Base-by-base conservation (phyloP, 2,329 filamentous ascomycete species). In the Colletotrichum nymphaeae region DNA sequence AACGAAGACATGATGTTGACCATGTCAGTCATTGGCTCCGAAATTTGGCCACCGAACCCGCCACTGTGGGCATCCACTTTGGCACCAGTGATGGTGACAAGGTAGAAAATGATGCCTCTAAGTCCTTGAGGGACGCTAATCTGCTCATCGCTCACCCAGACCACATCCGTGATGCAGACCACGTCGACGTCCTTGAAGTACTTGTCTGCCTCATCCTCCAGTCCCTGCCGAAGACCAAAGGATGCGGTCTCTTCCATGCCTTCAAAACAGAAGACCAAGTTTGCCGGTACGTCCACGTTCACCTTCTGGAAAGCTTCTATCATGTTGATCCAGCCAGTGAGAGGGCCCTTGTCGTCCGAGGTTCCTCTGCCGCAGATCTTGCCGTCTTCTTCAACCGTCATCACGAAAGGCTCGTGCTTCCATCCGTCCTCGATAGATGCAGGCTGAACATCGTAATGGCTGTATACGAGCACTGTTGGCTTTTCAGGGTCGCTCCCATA, bases 171-270 rank as follows among this genome's bases (percentile, higher is more conserved):
- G 81, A 99, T 99, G 86, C 97, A 99, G 74, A 98, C 94, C 6
- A 95, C 97, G 77, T 99, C 97, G 46, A 95, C 92, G 79, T 98
- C 95, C 80, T 94, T 94, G 87, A 99, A 99, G 88, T 92, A 98
- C 79, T 94, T 93, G 86, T 97, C 94, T 77, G 93, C 95, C 86
- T 99, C 97, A 59, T 90, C 92, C 77, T 93, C 89, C 84, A 99
- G 98, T 77, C 98, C 93, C 78, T 98, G 95, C 80, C 98, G 96
- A 67, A 99, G 89, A 37, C 97, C 97, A 82, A 98, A 96, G 0
- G 95, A 98, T 63, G 97, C 97, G 83, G 97, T 97, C 86, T 99
- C 97, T 86, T 99, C 97, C 97, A 99, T 99, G 60, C 97, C 97
- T 88, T 99, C 97, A 79, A 99, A 98, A 88, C 97, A 99, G 94